Percentiles rank a stretch among this genome's conserved stretches.
phyloP scores from a whole-genome alignment of 148 eudicot species.

The Simmondsia chinensis region DNA sequence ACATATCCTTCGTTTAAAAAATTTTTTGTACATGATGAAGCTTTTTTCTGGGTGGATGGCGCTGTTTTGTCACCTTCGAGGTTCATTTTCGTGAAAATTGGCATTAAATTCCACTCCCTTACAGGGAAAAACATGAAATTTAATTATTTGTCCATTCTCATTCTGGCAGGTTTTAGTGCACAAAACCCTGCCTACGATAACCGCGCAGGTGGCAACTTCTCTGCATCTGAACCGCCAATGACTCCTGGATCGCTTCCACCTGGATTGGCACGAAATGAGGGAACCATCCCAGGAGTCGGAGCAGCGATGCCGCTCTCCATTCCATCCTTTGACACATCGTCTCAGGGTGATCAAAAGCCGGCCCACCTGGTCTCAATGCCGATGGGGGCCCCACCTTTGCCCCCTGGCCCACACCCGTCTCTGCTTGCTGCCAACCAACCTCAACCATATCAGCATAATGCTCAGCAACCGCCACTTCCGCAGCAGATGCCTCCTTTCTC shows the following conservation, averaged over 20 bases:
- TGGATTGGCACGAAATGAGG: slow-evolving; percentile 82
- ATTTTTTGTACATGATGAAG: no score
- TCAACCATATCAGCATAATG: slow-evolving; percentile 71
- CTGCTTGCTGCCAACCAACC: slow-evolving; percentile 51
- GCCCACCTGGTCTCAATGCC: slow-evolving; percentile 44
- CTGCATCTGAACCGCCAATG: slow-evolving; percentile 49
- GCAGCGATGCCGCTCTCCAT: slow-evolving; percentile 80
- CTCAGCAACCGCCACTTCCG: slow-evolving; percentile 58
- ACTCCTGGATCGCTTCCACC: slow-evolving; percentile 83
- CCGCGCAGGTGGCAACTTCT: slow-evolving; percentile 55
- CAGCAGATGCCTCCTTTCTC: slow-evolving; percentile 63
- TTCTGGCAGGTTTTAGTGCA: slow-evolving; percentile 68
- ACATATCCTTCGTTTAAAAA: no score
- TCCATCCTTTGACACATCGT: slow-evolving; percentile 53
- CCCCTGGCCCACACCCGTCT: slow-evolving; percentile 99
- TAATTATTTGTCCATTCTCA: not conserved
- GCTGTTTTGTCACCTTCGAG: no score
- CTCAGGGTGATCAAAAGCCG: slow-evolving; percentile 73
- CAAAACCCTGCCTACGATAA: slow-evolving; percentile 54
- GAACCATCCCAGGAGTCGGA: slow-evolving; percentile 96
- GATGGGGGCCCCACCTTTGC: slow-evolving; percentile 82
- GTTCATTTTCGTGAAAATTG: no score
- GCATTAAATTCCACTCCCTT: no score
- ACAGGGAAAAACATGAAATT: no score
- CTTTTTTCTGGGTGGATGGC: no score